A percentile compares a stretch with the other conserved stretches of the same genome.
Conservation (phyloP, 352 stramenopile genomes). For the Pythium apleroticum region DNA sequence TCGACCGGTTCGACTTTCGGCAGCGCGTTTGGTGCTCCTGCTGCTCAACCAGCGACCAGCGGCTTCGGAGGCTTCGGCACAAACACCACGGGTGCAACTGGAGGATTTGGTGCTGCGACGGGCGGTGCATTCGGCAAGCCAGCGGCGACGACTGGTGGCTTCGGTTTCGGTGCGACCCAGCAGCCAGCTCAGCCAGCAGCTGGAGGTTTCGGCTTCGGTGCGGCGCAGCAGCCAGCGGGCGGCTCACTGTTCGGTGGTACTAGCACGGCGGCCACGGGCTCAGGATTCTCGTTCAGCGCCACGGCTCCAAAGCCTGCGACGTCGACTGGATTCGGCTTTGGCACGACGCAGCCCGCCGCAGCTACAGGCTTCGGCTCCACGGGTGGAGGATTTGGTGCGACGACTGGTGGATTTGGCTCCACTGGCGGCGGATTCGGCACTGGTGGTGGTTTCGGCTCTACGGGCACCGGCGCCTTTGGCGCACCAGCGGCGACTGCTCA, state of each 20-base stretch:
- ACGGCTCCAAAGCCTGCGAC: conserved; percentile 17
- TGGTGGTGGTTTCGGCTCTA: conserved; percentile 22
- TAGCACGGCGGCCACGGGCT: conserved; percentile 27
- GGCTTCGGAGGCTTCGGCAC: conserved; percentile 59
- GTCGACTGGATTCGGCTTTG: conserved; percentile 25
- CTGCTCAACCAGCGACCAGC: conserved; percentile 35
- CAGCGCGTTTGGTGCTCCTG: conserved; percentile 41
- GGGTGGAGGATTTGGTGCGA: conserved; percentile 19
- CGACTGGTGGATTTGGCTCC: conserved; percentile 25
- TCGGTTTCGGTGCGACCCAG: conserved; percentile 24
- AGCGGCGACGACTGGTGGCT: conserved; percentile 5
- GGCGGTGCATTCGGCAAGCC: conserved; percentile 25
- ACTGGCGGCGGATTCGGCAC: conserved; percentile 16
- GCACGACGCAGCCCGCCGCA: background rate
- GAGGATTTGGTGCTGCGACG: conserved; percentile 36
- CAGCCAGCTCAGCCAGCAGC: background rate
- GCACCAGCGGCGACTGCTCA: conserved; percentile 10
- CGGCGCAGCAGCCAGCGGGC: conserved; percentile 24
- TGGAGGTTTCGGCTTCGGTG: conserved; percentile 24
- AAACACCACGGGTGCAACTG: conserved; percentile 30
- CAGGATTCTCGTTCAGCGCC: conserved; percentile 19
- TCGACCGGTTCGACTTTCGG: conserved; percentile 25
- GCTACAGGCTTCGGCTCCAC: conserved; percentile 23
- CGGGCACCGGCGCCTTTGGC: conserved; percentile 17
- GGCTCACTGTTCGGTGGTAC: conserved; percentile 49